Percentiles rank a stretch among this genome's conserved stretches.
Conservation (phyloP, 2,329 filamentous ascomycete species). For the Aspergillus udagawae region DNA sequence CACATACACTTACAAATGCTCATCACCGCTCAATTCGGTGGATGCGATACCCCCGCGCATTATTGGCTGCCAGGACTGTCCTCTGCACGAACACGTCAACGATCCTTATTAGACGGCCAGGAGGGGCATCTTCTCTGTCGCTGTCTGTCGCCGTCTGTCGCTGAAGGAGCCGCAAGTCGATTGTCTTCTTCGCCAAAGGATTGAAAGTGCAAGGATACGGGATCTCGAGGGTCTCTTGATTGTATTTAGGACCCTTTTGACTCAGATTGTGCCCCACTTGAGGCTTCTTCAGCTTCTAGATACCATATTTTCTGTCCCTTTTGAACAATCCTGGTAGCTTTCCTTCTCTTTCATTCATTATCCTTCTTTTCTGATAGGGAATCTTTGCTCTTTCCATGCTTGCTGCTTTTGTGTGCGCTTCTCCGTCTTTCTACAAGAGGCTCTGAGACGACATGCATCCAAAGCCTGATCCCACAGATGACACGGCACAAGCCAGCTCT, state of each 20-base stretch:
- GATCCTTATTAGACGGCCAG: conserved; percentile 11
- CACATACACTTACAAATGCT: conserved; percentile 7
- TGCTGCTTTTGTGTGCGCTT: neutral
- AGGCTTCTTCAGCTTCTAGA: conserved; percentile 4
- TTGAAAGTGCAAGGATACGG: neutral
- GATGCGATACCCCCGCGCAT: conserved; percentile 14
- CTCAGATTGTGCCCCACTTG: conserved; percentile 14
- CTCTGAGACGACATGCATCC: conserved; percentile 13
- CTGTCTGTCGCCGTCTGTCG: conserved; percentile 6
- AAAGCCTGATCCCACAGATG: conserved; percentile 15
- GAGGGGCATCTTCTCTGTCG: conserved; percentile 6
- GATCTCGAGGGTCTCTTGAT: neutral
- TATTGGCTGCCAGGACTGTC: conserved; percentile 15
- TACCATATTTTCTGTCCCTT: neutral
- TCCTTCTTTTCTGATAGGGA: conserved; percentile 1
- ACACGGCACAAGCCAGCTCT: conserved; percentile 2
- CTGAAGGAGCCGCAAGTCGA: conserved; percentile 15
- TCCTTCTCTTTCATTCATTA: neutral
- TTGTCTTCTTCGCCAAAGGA: neutral
- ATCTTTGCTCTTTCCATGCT: neutral
- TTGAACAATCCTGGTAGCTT: neutral
- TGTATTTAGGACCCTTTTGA: neutral
- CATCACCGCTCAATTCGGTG: conserved; percentile 9
- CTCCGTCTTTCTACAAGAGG: neutral
- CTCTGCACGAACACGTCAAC: conserved; percentile 29